These are phyloP conservation scores for Talaromyces wortmannii DNA, from an alignment of 495 filamentous ascomycete species.

Conservation along the genomic window DNA sequence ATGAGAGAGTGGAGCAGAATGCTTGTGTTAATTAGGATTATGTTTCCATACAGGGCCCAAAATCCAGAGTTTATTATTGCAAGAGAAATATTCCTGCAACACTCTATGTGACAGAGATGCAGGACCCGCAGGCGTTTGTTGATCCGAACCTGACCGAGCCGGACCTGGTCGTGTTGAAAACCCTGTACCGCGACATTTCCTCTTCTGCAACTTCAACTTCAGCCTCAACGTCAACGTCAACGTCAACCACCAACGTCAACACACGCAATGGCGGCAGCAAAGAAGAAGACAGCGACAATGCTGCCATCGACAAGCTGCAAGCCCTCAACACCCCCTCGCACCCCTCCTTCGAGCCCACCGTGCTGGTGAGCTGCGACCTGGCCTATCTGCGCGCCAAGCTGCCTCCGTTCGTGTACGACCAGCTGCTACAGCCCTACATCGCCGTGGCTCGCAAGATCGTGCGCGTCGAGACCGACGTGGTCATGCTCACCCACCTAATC, in stretches of 20 bases:
- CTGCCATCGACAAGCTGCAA: constrained; percentile 32
- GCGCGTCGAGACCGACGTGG: constrained; percentile 58
- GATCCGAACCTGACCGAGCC: constrained; percentile 42
- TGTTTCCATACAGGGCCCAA: constrained; percentile 7
- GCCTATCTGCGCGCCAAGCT: constrained; percentile 25
- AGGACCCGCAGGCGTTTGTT: constrained; percentile 31
- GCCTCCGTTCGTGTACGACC: constrained; percentile 29
- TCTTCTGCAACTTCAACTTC: too few species aligned
- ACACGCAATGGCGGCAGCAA: constrained; percentile 4
- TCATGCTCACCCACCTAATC: constrained; percentile 71
- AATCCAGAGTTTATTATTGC: neutral
- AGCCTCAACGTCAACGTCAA: too few species aligned
- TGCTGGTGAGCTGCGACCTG: constrained; percentile 46
- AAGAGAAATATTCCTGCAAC: neutral
- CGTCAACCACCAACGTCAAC: too few species aligned
- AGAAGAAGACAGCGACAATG: constrained; percentile 11
- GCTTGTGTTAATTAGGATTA: too few species aligned
- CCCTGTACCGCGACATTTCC: constrained; percentile 31
- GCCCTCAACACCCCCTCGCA: constrained; percentile 44
- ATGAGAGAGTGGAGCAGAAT: too few species aligned
- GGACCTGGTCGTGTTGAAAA: constrained; percentile 42
- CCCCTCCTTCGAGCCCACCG: constrained; percentile 44
- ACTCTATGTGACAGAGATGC: constrained; percentile 4
- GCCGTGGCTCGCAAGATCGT: constrained; percentile 45
- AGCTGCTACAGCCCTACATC: constrained; percentile 50